Base-by-base conservation (phyloP, 2,329 filamentous ascomycete species). In the Scedosporium aurantiacum region DNA sequence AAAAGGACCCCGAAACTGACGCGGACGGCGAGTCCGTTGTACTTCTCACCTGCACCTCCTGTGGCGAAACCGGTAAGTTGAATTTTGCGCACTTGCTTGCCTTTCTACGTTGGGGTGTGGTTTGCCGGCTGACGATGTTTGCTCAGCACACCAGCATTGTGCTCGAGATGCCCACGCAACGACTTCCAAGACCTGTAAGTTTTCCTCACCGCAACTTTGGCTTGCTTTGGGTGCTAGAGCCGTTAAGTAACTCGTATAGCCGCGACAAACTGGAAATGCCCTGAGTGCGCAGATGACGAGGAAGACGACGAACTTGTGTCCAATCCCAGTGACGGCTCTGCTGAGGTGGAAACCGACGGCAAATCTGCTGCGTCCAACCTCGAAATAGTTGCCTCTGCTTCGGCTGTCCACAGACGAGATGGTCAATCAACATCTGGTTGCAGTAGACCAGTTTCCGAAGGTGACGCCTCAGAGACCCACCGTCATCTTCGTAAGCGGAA, bases 61-160 rank as follows among this genome's bases (percentile, higher is more conserved):
- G 93, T 74, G 86, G 86, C 66, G 89, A 93, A 70, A 89, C 91
- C 74, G 86, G 91, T 96, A 79, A 74, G 89, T 83, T 23, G 18
- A 60, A 57, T 47, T 28, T 64, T 61, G 7, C 43, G 21, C 41
- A 10, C 60, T 21, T 28, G 32, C 43, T 65, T 63, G 63, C 50
- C 12, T 10, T 18, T 14, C n/a, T 54, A 54, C 12, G 55, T 50
- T 27, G 8, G 12, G 18, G 47, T n/a, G 27, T 14, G 8, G 10
- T 47, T 57, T 23, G 5, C 5, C 43, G 10, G 45, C 28, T 62
- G 50, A 60, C 40, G 55, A 58, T n/a, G 12, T 21, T 10, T 40
- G 69, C 77, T 71, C 77, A 96, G 93, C 91, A 69, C 93, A 97
- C 78, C 86, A 88, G 72, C 88, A 94, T 81, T 97, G 93, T 75